Evolutionary conservation across 257 asterid species (phyloP).

Genomic region (Jaltomata sinuosa): DNA sequence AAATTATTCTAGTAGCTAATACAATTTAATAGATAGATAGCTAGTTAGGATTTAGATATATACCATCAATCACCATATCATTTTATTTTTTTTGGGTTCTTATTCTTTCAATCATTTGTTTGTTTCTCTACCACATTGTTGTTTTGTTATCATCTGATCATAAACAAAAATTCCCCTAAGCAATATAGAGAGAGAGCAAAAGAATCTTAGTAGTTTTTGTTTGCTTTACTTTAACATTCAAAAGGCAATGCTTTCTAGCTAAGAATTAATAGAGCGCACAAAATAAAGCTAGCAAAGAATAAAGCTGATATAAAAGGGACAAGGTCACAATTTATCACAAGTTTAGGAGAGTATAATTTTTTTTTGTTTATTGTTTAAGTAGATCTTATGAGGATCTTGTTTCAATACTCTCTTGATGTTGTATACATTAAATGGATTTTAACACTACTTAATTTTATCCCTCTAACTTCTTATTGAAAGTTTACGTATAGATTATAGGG

Average conservation of each 20-base stretch:
- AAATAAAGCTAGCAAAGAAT: slow-evolving; percentile 10
- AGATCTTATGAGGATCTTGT: not conserved
- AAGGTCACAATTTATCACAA: not conserved
- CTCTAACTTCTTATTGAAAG: too few species aligned
- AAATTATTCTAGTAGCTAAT: slow-evolving; percentile 11
- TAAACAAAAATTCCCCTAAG: not conserved
- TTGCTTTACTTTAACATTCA: slow-evolving; percentile 4
- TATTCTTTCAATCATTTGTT: slow-evolving; percentile 37
- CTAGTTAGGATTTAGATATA: slow-evolving; percentile 1
- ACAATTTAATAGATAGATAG: not conserved
- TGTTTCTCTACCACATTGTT: slow-evolving; percentile 1
- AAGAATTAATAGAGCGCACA: slow-evolving; percentile 3
- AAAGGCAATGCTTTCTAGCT: slow-evolving; percentile 5
- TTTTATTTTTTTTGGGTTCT: slow-evolving; percentile 26
- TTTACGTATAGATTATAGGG: too few species aligned
- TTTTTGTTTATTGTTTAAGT: not conserved
- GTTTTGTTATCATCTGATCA: not conserved
- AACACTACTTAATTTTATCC: not conserved
- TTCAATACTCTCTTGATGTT: not conserved
- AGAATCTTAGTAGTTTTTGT: slow-evolving; percentile 7
- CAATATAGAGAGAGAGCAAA: not conserved
- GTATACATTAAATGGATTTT: not conserved
- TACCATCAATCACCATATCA: slow-evolving; percentile 15
- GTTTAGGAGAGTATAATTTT: not conserved
- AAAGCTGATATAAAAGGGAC: slow-evolving; percentile 14